Evolutionary conservation across 1,284 basidiomycete species (phyloP).

Genomic region (Ustilago trichophora): DNA sequence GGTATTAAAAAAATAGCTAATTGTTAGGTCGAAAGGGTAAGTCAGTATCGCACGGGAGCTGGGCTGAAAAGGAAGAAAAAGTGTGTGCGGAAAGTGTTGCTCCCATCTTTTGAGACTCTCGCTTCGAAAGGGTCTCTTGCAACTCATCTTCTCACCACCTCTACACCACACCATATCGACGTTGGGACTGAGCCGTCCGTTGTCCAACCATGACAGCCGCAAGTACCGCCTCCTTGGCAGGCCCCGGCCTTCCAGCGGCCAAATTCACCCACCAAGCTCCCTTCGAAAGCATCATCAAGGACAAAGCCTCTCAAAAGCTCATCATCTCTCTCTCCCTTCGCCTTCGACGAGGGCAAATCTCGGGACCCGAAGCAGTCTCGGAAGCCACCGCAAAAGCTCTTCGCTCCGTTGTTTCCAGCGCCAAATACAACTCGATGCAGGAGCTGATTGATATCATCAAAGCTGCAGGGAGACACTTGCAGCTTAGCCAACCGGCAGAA

Average conservation of each 20-base stretch:
- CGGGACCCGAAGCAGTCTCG: constrained; percentile 71
- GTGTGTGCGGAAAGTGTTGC: constrained; percentile 2
- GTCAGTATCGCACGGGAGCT: background rate
- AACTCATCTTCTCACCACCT: background rate
- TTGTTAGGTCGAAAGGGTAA: too few species aligned
- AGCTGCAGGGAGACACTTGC: constrained; percentile 79
- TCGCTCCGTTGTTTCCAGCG: constrained; percentile 85
- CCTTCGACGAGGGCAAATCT: constrained; percentile 47
- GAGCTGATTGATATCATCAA: constrained; percentile 85
- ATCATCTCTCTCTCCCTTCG: constrained; percentile 49
- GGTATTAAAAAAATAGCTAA: too few species aligned
- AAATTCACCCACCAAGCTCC: constrained; percentile 31
- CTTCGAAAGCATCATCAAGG: constrained; percentile 42
- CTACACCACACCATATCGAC: too few species aligned
- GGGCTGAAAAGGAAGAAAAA: constrained; percentile 14
- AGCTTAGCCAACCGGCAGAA: constrained; percentile 89
- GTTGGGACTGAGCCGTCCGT: too few species aligned
- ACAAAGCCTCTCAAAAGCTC: constrained; percentile 44
- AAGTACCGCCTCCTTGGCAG: too few species aligned
- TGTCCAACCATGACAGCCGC: too few species aligned
- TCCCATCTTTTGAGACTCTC: too few species aligned
- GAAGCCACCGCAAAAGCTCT: constrained; percentile 87
- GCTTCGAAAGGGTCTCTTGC: too few species aligned
- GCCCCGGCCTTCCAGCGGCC: background rate
- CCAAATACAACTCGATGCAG: constrained; percentile 85